Percentiles rank a stretch among this genome's conserved stretches.
phyloP scores from a whole-genome alignment of 495 filamentous ascomycete genomes.

The Neohortaea acidophila region DNA sequence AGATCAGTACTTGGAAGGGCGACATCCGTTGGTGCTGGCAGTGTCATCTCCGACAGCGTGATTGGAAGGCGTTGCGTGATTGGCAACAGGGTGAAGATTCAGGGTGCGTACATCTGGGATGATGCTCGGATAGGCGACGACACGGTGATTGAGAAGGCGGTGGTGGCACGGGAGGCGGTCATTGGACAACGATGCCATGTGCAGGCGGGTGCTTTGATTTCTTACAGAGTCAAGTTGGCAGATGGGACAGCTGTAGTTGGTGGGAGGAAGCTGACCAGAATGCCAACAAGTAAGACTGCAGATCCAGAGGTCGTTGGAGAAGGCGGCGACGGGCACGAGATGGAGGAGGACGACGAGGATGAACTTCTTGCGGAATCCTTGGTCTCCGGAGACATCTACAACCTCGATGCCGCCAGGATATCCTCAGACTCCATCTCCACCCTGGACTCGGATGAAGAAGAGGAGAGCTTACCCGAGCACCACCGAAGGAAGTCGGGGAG shows the following conservation, averaged over 20 bases:
- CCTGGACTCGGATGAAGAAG: constrained; percentile 35
- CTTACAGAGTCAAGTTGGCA: constrained; percentile 57
- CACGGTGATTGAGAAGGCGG: constrained; percentile 49
- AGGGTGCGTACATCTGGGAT: constrained; percentile 85
- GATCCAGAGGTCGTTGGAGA: constrained; percentile 44
- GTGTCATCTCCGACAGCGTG: constrained; percentile 51
- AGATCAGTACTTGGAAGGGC: constrained; percentile 59
- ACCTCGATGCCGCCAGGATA: constrained; percentile 44
- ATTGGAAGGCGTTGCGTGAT: constrained; percentile 75
- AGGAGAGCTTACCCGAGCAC: constrained; percentile 15
- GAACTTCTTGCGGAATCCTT: constrained; percentile 27
- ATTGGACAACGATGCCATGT: constrained; percentile 57
- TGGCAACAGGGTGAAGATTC: constrained; percentile 64
- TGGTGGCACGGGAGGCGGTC: constrained; percentile 55
- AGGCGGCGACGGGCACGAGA: constrained; percentile 39
- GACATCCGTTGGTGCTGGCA: constrained; percentile 59
- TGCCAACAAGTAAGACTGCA: constrained; percentile 27
- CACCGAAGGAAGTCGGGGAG: neutral
- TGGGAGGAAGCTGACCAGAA: constrained; percentile 40
- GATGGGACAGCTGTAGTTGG: constrained; percentile 40
- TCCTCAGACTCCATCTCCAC: constrained; percentile 71
- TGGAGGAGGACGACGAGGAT: constrained; percentile 32
- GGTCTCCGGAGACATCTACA: constrained; percentile 43
- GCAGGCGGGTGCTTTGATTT: constrained; percentile 59
- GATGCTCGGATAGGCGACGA: constrained; percentile 59